Evolutionary conservation across 75 land plant genomes (phyloP).

Genomic region (Cupressus sempervirens): DNA sequence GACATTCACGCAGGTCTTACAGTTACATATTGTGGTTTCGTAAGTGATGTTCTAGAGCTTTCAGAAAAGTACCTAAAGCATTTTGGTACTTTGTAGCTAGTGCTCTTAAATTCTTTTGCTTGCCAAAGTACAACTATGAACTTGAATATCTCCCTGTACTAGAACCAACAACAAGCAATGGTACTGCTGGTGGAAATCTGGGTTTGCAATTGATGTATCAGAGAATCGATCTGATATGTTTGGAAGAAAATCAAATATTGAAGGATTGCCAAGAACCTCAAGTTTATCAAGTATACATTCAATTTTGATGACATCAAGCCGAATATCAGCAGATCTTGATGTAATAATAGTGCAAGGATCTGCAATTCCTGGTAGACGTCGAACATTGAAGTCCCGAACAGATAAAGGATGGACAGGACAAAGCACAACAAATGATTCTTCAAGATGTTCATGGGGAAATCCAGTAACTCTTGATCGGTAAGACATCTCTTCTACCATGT

Average conservation of each 20-base stretch:
- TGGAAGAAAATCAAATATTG: slow-evolving; percentile 46
- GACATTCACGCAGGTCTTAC: slow-evolving; percentile 75
- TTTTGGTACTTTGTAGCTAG: slow-evolving; percentile 96
- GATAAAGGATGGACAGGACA: slow-evolving; percentile 79
- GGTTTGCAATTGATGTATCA: slow-evolving; percentile 30
- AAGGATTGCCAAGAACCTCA: slow-evolving; percentile 57
- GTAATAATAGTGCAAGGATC: slow-evolving; percentile 29
- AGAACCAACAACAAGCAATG: slow-evolving; percentile 22
- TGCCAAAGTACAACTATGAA: slow-evolving; percentile 84
- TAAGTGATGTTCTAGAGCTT: slow-evolving; percentile 93
- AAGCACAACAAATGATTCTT: slow-evolving; percentile 37
- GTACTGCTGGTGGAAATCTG: slow-evolving; percentile 18
- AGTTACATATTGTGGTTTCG: slow-evolving; percentile 84
- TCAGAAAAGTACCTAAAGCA: slow-evolving; percentile 96
- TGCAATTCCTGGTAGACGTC: slow-evolving; percentile 66
- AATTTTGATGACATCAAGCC: slow-evolving; percentile 52
- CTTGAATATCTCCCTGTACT: slow-evolving; percentile 79
- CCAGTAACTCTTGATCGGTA: slow-evolving; percentile 40
- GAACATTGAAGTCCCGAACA: slow-evolving; percentile 63
- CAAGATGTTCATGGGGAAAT: slow-evolving; percentile 56
- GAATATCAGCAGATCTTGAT: slow-evolving; percentile 49
- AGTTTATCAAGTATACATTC: slow-evolving; percentile 74
- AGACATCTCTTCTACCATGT: slow-evolving; percentile 74
- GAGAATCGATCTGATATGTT: slow-evolving; percentile 49
- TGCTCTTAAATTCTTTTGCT: slow-evolving; percentile 68